A percentile compares a stretch with the other conserved stretches of the same genome.
Evolutionary conservation across 2,329 filamentous ascomycete genomes (phyloP).

Genomic region (Tolypocladium paradoxum): DNA sequence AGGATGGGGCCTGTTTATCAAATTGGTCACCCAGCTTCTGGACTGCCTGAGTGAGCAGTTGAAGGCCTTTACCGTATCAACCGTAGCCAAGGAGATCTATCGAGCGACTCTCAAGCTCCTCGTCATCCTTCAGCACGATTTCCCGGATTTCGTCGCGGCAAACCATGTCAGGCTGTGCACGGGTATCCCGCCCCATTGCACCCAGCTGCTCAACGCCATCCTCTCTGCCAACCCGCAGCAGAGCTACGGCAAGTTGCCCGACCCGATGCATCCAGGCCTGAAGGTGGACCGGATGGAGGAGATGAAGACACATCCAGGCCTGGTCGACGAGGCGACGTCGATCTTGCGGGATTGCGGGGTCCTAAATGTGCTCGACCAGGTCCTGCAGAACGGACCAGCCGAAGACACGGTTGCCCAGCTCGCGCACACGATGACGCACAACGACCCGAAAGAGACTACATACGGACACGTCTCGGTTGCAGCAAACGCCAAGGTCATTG

Average conservation of each 20-base stretch:
- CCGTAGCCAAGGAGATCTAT: constrained; percentile 72
- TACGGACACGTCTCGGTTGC: constrained; percentile 57
- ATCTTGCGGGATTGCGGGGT: constrained; percentile 45
- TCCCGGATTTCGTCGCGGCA: constrained; percentile 82
- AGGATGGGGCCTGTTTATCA: constrained; percentile 69
- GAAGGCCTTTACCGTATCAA: constrained; percentile 58
- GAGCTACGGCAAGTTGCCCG: constrained; percentile 52
- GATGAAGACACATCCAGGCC: constrained; percentile 54
- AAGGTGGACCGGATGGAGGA: constrained; percentile 72
- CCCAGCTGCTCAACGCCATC: constrained; percentile 80
- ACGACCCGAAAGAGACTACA: constrained; percentile 46
- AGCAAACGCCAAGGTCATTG: constrained; percentile 61
- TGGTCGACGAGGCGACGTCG: constrained; percentile 51
- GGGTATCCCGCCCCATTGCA: constrained; percentile 71
- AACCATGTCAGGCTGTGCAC: constrained; percentile 77
- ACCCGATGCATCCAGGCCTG: constrained; percentile 42
- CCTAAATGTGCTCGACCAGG: constrained; percentile 47
- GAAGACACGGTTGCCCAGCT: constrained; percentile 69
- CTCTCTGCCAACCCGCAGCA: constrained; percentile 71
- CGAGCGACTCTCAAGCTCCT: constrained; percentile 74
- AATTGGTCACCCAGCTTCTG: constrained; percentile 62
- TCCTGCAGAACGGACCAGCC: constrained; percentile 49
- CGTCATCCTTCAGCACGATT: constrained; percentile 83
- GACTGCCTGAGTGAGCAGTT: constrained; percentile 69
- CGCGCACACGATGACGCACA: constrained; percentile 57